Evolutionary conservation across 768 basidiomycete genomes (phyloP), one percentile per base, ranked within the genome.

Genomic region (Tulasnella sp.): DNA sequence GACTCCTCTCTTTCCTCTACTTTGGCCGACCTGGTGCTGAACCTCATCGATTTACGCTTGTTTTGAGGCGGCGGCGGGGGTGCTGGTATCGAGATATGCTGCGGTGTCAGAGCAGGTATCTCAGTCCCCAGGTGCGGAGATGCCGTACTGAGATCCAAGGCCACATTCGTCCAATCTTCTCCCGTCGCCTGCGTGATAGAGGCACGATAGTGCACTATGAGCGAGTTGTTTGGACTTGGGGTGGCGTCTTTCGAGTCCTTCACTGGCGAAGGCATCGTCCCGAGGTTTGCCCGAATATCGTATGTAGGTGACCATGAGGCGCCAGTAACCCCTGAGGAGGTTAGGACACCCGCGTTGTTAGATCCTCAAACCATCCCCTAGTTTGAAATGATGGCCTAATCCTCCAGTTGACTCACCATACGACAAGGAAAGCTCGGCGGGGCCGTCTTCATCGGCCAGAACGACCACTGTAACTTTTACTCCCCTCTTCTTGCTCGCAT

Each of bases 141-240:
- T 1, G 64, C 63, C 17, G 65, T 66, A 13, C 51, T 56, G 15
- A 66, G 63, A 13, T 48, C 32, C 41, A 66, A 32, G 24, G 62
- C 41, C 4, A 64, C 64, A 34, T 55, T 38, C 19, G 27, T 56
- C 65, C 65, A 66, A 38, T 65, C 54, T 34, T 66, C 65, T 26
- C 63, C 64, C 1, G 65, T 66, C 2, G 52, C 38, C 51, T 66
- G 64, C 5, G 29, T 51, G 42, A 66, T 66, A 21, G 64, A 52
- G 15, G 65, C 64, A 21, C 60, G 52, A 51, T 66, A 66, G 41
- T 63, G 44, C 24, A 66, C 29, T 38, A 24, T 10, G 41, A 56
- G 26, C 45, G 24, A 49, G 19, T 59, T 42, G 2, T 38, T 17
- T 5, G 41, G 41, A 3, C 24, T 43, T 3, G 41, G 44, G 15